Evolutionary conservation across 345 rosid genomes (phyloP).

Genomic region (Linum usitatissimum): DNA sequence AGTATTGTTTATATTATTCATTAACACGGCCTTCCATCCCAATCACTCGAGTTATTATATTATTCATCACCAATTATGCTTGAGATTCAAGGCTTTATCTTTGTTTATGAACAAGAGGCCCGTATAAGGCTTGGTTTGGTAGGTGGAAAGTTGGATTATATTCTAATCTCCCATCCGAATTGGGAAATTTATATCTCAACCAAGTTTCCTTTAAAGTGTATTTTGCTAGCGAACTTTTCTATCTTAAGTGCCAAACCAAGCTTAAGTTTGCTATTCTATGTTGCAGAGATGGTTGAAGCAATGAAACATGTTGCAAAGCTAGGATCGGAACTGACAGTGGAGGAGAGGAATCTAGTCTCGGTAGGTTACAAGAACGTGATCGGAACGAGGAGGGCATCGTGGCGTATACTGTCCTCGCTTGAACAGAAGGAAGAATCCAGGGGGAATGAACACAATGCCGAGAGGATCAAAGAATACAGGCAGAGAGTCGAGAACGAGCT

Average conservation of each 20-base stretch:
- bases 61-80: too few species aligned
- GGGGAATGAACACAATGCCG: conserved; percentile 63
- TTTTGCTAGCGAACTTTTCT: too few species aligned
- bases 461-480: conserved; percentile 61
- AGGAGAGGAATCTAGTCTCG: conserved; percentile 76
- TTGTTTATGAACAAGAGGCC: too few species aligned
- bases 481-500: conserved; percentile 71
- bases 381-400: conserved; percentile 73
- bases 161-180: too few species aligned
- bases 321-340: conserved; percentile 62
- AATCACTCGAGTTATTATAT: too few species aligned
- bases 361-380: conserved; percentile 87
- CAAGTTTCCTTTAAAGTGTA: too few species aligned
- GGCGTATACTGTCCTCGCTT: conserved; percentile 63
- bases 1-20: too few species aligned
- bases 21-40: too few species aligned
- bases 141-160: too few species aligned
- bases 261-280: neutral
- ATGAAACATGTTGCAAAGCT: conserved; percentile 70
- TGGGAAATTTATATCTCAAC: too few species aligned
- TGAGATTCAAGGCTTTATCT: too few species aligned
- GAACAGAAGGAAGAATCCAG: conserved; percentile 78
- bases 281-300: conserved; percentile 71
- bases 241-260: neutral
- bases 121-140: too few species aligned